Percentiles rank a stretch among this genome's conserved stretches.
phyloP scores from a whole-genome alignment of 2,329 filamentous ascomycete genomes.

The Bipolaris gigantea region DNA sequence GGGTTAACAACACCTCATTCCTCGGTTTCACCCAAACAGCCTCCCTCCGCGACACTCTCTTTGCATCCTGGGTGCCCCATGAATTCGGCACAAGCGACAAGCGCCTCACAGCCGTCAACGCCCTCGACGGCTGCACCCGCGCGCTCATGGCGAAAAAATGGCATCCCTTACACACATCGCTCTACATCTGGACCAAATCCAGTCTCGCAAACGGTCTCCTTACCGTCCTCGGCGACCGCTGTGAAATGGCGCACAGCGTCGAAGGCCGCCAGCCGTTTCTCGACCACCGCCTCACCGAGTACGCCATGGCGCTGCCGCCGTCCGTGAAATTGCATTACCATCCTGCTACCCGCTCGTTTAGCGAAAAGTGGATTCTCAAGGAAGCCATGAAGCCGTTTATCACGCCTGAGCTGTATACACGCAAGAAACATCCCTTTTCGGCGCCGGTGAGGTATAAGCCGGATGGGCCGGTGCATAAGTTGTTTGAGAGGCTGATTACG shows the following conservation, averaged over 20 bases:
- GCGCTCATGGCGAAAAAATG: slow-evolving; percentile 24
- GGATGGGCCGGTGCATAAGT: slow-evolving; percentile 50
- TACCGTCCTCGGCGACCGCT: slow-evolving; percentile 49
- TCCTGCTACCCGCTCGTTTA: slow-evolving; percentile 14
- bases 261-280: slow-evolving; percentile 49
- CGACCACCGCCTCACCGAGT: slow-evolving; percentile 46
- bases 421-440: slow-evolving; percentile 55
- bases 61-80: slow-evolving; percentile 11
- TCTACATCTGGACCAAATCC: slow-evolving; percentile 31
- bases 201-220: slow-evolving; percentile 42
- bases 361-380: slow-evolving; percentile 57
- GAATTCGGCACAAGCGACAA: slow-evolving; percentile 20
- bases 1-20: slow-evolving; percentile 22
- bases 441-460: slow-evolving; percentile 50
- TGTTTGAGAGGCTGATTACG: slow-evolving; percentile 34
- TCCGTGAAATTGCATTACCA: slow-evolving; percentile 44
- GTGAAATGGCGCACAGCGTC: slow-evolving; percentile 50
- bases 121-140: slow-evolving; percentile 32
- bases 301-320: slow-evolving; percentile 44
- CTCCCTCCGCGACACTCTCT: slow-evolving; percentile 11
- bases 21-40: slow-evolving; percentile 17
- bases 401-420: slow-evolving; percentile 55
- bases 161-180: slow-evolving; percentile 30
- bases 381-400: slow-evolving; percentile 56
- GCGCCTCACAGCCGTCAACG: slow-evolving; percentile 14